Percentiles rank a stretch among this genome's conserved stretches.
phyloP scores from a whole-genome alignment of 208 protist species.

The Tritrichomonas musculus region DNA sequence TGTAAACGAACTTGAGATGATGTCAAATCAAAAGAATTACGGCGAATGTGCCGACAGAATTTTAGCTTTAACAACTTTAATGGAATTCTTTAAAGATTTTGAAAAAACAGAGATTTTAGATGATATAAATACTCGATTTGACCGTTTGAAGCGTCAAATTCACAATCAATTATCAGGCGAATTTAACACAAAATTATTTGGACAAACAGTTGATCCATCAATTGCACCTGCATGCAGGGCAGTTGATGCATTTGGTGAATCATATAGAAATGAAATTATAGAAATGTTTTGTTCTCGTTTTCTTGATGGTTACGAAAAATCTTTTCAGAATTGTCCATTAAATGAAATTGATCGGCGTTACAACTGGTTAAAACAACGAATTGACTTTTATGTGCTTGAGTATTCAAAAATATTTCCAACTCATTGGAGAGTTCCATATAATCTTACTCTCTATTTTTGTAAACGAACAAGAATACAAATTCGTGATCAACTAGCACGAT shows the following conservation, averaged over 20 bases:
- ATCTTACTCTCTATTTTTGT: neutral
- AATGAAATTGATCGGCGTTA: neutral
- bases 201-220: neutral
- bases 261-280: neutral
- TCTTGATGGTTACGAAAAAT: neutral
- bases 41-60: neutral
- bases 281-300: neutral
- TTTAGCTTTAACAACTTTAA: neutral
- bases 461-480: neutral
- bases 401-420: neutral
- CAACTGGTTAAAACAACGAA: neutral
- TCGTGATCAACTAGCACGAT: neutral
- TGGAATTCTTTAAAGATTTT: slow-evolving; percentile 6
- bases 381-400: neutral
- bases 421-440: neutral
- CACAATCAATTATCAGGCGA: neutral
- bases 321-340: neutral
- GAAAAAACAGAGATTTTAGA: neutral
- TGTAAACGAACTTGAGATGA: neutral
- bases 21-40: neutral
- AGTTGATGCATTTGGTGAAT: neutral
- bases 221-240: neutral
- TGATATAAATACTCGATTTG: neutral
- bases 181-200: neutral
- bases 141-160: neutral